Conservation (phyloP, 208 protist species). For the Acanthamoeba sp. region DNA sequence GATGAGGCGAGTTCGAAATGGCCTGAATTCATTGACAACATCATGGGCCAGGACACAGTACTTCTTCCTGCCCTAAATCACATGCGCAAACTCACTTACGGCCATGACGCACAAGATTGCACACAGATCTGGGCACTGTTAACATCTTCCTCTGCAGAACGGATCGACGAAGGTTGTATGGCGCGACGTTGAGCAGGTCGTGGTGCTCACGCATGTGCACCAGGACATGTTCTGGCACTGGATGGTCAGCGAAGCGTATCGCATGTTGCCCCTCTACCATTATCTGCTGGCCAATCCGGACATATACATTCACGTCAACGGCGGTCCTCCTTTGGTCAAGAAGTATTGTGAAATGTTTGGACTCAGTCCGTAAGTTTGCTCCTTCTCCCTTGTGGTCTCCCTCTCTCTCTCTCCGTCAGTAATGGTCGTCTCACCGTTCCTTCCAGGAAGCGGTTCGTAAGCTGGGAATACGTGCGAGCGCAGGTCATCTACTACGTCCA, state of each 20-base stretch:
- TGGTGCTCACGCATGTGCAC: slow-evolving; percentile 5
- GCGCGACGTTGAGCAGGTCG: neutral
- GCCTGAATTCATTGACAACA: neutral
- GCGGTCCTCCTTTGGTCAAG: neutral
- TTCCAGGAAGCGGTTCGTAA: neutral
- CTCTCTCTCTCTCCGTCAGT: too few relatives aligned
- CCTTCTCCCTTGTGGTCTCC: too few relatives aligned
- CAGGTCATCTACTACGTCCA: slow-evolving; percentile 6
- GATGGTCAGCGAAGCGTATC: slow-evolving; percentile 10
- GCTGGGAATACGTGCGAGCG: neutral
- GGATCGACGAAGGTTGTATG: neutral
- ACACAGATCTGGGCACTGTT: too few relatives aligned
- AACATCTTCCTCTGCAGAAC: neutral
- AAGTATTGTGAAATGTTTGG: neutral
- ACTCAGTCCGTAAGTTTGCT: neutral
- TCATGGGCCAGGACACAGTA: neutral
- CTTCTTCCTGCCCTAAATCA: neutral
- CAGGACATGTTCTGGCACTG: slow-evolving; percentile 52
- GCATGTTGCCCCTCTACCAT: neutral
- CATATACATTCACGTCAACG: neutral
- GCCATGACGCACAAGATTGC: too few relatives aligned
- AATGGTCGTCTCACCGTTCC: too few relatives aligned
- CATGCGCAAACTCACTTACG: too few relatives aligned
- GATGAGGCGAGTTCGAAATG: neutral
- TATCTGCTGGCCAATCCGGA: slow-evolving; percentile 13